phyloP scores from a whole-genome alignment of 2,329 filamentous ascomycete genomes.

The Aspergillus hiratsukae region DNA sequence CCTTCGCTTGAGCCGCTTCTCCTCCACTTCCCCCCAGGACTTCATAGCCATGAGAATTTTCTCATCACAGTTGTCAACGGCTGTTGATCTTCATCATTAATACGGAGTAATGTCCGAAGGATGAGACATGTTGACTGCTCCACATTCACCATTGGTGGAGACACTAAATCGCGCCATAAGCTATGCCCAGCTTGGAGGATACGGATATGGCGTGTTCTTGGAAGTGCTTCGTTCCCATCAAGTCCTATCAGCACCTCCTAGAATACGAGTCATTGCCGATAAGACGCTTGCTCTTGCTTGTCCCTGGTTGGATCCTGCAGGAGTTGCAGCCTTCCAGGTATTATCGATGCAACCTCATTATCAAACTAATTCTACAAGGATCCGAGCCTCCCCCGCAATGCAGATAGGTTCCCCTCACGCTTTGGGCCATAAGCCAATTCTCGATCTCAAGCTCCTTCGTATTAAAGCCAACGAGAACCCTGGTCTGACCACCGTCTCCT shows the following conservation, averaged over 20 bases:
- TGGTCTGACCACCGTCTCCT: neutral
- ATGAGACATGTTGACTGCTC: neutral
- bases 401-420: constrained; percentile 4
- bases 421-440: neutral
- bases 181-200: neutral
- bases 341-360: constrained; percentile 4
- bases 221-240: neutral
- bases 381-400: neutral
- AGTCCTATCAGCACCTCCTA: neutral
- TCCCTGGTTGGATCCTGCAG: neutral
- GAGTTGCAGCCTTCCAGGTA: neutral
- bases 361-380: neutral
- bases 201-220: neutral
- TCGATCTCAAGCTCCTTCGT: neutral
- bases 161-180: neutral
- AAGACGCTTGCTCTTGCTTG: neutral
- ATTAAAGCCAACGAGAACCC: constrained; percentile 1
- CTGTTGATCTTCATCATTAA: neutral
- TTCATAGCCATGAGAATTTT: neutral
- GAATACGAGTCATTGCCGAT: neutral
- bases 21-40: too few relatives aligned
- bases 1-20: neutral
- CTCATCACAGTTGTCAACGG: neutral
- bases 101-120: neutral
- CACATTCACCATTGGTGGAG: neutral